Evolutionary conservation across 2,329 filamentous ascomycete genomes (phyloP).

Genomic region (Cytospora chrysosperma): DNA sequence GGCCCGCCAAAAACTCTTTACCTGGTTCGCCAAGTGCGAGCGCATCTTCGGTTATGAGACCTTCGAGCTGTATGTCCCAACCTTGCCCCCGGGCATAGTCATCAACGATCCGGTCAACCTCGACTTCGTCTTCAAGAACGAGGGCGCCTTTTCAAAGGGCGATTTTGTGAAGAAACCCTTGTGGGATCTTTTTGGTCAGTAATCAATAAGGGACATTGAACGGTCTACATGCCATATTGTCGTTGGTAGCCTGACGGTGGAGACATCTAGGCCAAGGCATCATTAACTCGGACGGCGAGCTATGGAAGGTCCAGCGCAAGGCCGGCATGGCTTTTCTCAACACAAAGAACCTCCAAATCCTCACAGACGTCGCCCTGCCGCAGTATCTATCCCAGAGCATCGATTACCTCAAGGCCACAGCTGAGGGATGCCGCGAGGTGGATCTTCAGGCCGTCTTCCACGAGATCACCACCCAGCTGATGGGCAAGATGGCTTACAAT

Average conservation of each 20-base stretch:
- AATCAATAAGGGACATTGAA: fast-evolving
- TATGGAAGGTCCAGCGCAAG: constrained; percentile 63
- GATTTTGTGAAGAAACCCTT: constrained; percentile 59
- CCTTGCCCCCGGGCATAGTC: constrained; percentile 61
- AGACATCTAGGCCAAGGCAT: constrained; percentile 54
- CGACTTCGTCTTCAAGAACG: constrained; percentile 62
- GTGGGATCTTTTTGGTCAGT: constrained; percentile 59
- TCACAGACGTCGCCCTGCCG: constrained; percentile 59
- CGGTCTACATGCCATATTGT: background rate
- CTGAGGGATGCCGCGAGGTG: constrained; percentile 35
- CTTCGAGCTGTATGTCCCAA: constrained; percentile 61
- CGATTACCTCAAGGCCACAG: constrained; percentile 35
- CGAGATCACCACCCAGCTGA: constrained; percentile 63
- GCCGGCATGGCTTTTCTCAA: constrained; percentile 61
- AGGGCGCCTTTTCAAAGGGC: constrained; percentile 61
- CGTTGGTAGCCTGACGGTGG: background rate
- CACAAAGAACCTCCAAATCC: constrained; percentile 53
- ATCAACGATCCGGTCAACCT: constrained; percentile 62
- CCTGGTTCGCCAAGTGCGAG: constrained; percentile 62
- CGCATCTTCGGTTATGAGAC: constrained; percentile 57
- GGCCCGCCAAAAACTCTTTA: constrained; percentile 58
- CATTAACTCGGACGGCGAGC: constrained; percentile 64
- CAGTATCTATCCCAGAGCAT: constrained; percentile 48
- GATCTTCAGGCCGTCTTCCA: constrained; percentile 62
- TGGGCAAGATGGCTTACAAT: constrained; percentile 68